phyloP scores from a whole-genome alignment of 225 moss, liverwort and hornwort genomes.

The Marchantia paleacea region DNA sequence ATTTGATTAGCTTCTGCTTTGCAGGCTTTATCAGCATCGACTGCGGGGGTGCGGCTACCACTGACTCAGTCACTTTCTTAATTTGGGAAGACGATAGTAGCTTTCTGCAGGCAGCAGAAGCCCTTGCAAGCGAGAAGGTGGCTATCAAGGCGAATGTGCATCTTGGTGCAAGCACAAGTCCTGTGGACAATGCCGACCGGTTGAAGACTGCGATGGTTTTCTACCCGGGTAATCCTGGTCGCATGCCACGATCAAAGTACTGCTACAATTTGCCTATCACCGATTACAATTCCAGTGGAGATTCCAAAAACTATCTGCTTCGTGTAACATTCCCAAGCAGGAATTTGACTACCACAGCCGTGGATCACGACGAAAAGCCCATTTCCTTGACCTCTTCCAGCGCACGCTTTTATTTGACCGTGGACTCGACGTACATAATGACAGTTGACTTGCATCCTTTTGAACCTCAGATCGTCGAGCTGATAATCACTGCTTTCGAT shows the following conservation, averaged over 20 bases:
- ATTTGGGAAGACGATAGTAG: not conserved
- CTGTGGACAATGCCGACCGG: not conserved
- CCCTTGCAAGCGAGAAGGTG: not conserved
- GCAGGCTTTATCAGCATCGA: conserved; percentile 11
- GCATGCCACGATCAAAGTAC: conserved; percentile 1
- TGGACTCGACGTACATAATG: not conserved
- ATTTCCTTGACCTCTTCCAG: not conserved
- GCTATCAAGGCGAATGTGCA: not conserved
- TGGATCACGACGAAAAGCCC: not conserved
- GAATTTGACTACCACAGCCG: conserved; percentile 2
- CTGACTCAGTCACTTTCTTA: not conserved
- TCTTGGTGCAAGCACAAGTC: not conserved
- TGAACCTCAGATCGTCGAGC: not conserved
- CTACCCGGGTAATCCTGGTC: not conserved
- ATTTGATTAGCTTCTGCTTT: not conserved
- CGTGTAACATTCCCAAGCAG: conserved; percentile 14
- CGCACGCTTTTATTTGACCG: conserved; percentile 1
- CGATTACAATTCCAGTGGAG: not conserved
- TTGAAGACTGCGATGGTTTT: conserved; percentile 7
- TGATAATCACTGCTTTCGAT: not conserved
- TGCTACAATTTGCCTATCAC: conserved; percentile 2
- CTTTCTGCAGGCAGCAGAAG: not conserved
- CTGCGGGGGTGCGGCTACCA: not conserved
- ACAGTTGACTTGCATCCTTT: not conserved
- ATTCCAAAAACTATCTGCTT: not conserved